Conservation (phyloP, 345 rosid genomes). For the Raphanus sativus region DNA sequence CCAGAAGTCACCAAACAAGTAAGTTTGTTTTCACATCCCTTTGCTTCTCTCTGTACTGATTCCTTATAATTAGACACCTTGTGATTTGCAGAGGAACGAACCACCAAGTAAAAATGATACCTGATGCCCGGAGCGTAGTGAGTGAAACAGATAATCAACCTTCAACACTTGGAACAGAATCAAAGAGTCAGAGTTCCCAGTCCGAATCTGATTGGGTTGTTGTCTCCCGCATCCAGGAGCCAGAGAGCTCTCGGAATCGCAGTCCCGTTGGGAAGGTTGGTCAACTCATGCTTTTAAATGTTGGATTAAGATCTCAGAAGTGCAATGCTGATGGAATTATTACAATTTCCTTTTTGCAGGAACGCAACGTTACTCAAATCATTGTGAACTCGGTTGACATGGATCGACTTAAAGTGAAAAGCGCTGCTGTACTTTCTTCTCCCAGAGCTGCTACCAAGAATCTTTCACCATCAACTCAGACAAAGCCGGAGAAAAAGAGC, state of each 20-base stretch:
- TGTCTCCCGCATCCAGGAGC: conserved; percentile 45
- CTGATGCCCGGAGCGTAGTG: conserved; percentile 47
- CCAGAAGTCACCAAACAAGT: conserved; percentile 57
- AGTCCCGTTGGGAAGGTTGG: conserved; percentile 50
- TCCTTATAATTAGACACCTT: conserved; percentile 5
- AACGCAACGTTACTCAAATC: conserved; percentile 15
- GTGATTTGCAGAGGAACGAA: conserved; percentile 52
- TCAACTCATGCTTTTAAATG: not conserved
- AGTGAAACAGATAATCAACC: conserved; percentile 51
- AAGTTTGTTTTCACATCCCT: not conserved
- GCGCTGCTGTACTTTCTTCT: conserved; percentile 51
- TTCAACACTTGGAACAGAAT: conserved; percentile 44
- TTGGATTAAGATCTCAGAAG: not conserved
- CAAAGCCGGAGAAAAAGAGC: not conserved
- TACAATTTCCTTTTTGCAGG: conserved; percentile 22
- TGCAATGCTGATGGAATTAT: not conserved
- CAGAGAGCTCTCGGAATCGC: conserved; percentile 43
- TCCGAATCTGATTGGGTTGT: conserved; percentile 54
- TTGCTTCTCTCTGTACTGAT: conserved; percentile 6
- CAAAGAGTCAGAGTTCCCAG: conserved; percentile 41
- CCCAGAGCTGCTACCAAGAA: conserved; percentile 49
- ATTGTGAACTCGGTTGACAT: conserved; percentile 39
- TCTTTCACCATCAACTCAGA: conserved; percentile 40
- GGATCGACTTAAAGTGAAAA: conserved; percentile 66
- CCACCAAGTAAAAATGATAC: conserved; percentile 47